Evolutionary conservation across 1,284 basidiomycete species (phyloP).

Genomic region (Vanrija pseudolonga): DNA sequence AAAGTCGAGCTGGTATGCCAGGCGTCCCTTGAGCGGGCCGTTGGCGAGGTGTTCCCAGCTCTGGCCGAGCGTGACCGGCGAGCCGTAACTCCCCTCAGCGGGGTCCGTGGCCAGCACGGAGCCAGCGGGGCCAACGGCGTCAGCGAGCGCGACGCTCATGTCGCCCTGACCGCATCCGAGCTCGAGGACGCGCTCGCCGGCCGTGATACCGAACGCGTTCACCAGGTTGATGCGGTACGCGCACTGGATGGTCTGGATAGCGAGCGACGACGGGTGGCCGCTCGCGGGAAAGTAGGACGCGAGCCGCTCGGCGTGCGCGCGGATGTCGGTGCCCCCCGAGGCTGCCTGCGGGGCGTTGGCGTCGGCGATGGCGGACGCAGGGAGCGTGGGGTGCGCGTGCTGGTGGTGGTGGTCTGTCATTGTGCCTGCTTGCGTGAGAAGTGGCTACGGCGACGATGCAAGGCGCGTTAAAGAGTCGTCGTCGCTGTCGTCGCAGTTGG

Average conservation of each 20-base stretch:
- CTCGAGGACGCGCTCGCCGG: constrained; percentile 4
- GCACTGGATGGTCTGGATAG: not conserved
- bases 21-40: not conserved
- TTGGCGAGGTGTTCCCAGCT: not conserved
- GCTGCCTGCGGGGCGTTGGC: too few relatives aligned
- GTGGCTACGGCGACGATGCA: too few relatives aligned
- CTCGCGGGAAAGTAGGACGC: too few relatives aligned
- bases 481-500: too few relatives aligned
- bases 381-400: too few relatives aligned
- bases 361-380: too few relatives aligned
- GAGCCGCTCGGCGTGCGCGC: too few relatives aligned
- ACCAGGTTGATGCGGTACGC: constrained; percentile 5
- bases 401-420: too few relatives aligned
- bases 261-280: not conserved
- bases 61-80: constrained; percentile 2
- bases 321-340: too few relatives aligned
- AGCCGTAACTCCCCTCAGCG: constrained; percentile 3
- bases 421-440: too few relatives aligned
- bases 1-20: not conserved
- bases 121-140: constrained; percentile 1
- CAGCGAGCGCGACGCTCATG: constrained; percentile 1
- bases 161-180: constrained; percentile 9
- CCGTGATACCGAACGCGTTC: not conserved
- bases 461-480: too few relatives aligned
- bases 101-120: constrained; percentile 3